Conservation (phyloP, 805 yeast genomes). For the Candida awuae region DNA sequence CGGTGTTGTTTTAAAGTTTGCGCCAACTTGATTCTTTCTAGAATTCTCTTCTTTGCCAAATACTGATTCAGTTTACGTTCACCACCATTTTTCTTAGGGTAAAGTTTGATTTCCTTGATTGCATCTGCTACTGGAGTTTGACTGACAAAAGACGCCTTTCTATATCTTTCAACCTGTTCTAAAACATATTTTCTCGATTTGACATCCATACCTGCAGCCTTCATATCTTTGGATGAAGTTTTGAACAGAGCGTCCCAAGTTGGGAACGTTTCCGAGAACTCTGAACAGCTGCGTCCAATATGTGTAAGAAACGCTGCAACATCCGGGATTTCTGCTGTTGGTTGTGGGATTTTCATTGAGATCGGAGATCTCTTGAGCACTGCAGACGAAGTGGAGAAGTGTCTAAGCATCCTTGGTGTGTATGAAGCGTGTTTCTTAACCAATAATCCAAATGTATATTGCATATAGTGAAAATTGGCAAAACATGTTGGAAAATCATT, state of each 20-base stretch:
- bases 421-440: too few relatives aligned
- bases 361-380: constrained; percentile 1
- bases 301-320: constrained; percentile 62
- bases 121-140: constrained; percentile 28
- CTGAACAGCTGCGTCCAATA: constrained; percentile 70
- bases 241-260: constrained; percentile 64
- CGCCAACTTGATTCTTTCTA: constrained; percentile 37
- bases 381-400: constrained; percentile 10
- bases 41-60: constrained; percentile 51
- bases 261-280: constrained; percentile 61
- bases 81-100: constrained; percentile 76
- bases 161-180: constrained; percentile 61
- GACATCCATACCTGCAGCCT: constrained; percentile 69
- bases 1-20: constrained; percentile 24
- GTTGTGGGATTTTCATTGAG: constrained; percentile 34
- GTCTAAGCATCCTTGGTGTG: neutral
- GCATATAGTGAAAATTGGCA: too few relatives aligned
- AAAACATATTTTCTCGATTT: constrained; percentile 66
- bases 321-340: constrained; percentile 53
- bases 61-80: constrained; percentile 70
- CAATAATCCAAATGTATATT: too few relatives aligned
- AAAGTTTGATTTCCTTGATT: constrained; percentile 43
- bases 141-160: constrained; percentile 33
- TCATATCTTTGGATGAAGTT: constrained; percentile 48
- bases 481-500: too few relatives aligned